Evolutionary conservation across 75 land plant species (phyloP).

Genomic region (Adiantum capillusveneris): DNA sequence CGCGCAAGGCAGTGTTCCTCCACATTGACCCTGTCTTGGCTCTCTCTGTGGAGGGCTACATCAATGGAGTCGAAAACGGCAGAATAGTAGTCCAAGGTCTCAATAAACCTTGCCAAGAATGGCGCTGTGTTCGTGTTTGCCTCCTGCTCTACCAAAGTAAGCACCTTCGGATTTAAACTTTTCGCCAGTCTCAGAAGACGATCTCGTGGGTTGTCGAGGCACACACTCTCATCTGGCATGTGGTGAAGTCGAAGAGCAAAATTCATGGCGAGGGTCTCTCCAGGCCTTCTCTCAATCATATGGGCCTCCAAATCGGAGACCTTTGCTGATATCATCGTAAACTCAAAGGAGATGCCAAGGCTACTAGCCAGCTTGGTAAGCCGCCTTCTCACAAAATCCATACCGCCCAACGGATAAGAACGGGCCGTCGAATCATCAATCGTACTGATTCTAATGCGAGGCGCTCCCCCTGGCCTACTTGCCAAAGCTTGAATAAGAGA

Average conservation of each 20-base stretch:
- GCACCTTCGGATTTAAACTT: slow-evolving; percentile 36
- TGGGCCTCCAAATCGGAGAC: slow-evolving; percentile 28
- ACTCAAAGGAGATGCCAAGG: slow-evolving; percentile 37
- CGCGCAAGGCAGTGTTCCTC: slow-evolving; percentile 62
- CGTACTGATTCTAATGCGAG: slow-evolving; percentile 46
- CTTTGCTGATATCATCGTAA: slow-evolving; percentile 26
- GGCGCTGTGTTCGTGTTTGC: slow-evolving; percentile 63
- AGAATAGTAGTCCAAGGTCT: slow-evolving; percentile 43
- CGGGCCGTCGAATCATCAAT: slow-evolving; percentile 34
- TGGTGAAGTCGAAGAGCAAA: slow-evolving; percentile 56
- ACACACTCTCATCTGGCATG: slow-evolving; percentile 64
- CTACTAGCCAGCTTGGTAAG: slow-evolving; percentile 32
- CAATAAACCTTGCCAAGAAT: slow-evolving; percentile 43
- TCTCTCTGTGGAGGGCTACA: slow-evolving; percentile 47
- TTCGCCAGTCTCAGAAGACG: slow-evolving; percentile 45
- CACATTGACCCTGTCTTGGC: slow-evolving; percentile 45
- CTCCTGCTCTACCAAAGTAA: slow-evolving; percentile 59
- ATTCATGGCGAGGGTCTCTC: slow-evolving; percentile 55
- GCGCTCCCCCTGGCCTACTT: slow-evolving; percentile 48
- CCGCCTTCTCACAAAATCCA: slow-evolving; percentile 33
- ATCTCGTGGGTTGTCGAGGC: slow-evolving; percentile 44
- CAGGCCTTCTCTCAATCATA: slow-evolving; percentile 46
- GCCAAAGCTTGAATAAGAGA: slow-evolving; percentile 54
- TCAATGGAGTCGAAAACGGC: too few relatives aligned
- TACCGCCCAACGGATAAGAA: slow-evolving; percentile 28